phyloP scores from a whole-genome alignment of 768 basidiomycete species.

The Leccinellum rugosiceps region DNA sequence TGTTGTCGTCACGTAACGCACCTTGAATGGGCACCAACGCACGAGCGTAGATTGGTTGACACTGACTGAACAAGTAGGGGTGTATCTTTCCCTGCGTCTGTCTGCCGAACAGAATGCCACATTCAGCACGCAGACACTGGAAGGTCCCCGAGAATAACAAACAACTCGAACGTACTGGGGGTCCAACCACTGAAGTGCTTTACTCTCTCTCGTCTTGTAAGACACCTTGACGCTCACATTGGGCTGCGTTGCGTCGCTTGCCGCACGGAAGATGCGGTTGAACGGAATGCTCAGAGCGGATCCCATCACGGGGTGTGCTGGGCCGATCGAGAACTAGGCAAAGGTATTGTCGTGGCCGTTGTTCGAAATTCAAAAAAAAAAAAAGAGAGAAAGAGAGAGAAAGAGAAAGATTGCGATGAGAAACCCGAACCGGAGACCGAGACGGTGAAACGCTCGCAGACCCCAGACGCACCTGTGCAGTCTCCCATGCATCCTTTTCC shows the following conservation, averaged over 20 bases:
- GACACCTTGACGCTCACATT: slow-evolving; percentile 45
- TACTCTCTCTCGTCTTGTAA: slow-evolving; percentile 74
- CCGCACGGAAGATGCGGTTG: slow-evolving; percentile 34
- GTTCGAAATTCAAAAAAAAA: background rate
- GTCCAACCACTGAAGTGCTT: slow-evolving; percentile 84
- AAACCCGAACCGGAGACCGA: background rate
- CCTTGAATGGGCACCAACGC: slow-evolving; percentile 78
- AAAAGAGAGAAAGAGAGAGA: background rate
- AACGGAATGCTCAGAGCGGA: slow-evolving; percentile 64
- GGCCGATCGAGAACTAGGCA: slow-evolving; percentile 49
- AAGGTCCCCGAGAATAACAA: background rate
- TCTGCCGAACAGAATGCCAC: slow-evolving; percentile 31
- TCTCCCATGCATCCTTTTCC: slow-evolving; percentile 43
- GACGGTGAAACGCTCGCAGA: background rate
- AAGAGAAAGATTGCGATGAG: no score
- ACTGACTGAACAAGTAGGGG: slow-evolving; percentile 91
- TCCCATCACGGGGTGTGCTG: slow-evolving; percentile 69
- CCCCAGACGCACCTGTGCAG: slow-evolving; percentile 40
- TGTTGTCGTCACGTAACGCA: slow-evolving; percentile 15
- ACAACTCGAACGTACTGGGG: slow-evolving; percentile 51
- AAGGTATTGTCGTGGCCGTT: background rate
- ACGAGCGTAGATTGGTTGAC: slow-evolving; percentile 88
- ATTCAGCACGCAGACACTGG: background rate
- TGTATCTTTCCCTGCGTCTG: slow-evolving; percentile 87
- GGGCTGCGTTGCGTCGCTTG: slow-evolving; percentile 21